phyloP scores from a whole-genome alignment of 495 filamentous ascomycete species.

The Mycothermus thermophilus region DNA sequence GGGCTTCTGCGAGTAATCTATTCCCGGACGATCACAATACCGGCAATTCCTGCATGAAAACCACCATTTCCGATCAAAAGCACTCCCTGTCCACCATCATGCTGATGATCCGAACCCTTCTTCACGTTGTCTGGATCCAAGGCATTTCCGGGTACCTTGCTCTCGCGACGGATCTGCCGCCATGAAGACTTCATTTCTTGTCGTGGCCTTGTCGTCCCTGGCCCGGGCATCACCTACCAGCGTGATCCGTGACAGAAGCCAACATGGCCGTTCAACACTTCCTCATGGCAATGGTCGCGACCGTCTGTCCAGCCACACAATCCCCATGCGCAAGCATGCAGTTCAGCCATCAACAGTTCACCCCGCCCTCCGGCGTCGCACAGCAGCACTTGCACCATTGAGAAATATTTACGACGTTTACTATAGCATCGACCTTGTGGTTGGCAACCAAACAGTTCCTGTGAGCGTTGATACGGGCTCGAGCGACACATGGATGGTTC shows the following conservation, averaged over 20 bases:
- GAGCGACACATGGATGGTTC: conserved; percentile 46
- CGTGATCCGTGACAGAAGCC: background rate
- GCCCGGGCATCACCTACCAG: background rate
- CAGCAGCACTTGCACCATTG: background rate
- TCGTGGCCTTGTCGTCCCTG: background rate
- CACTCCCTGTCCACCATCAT: too few relatives aligned
- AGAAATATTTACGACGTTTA: conserved; percentile 21
- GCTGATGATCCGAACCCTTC: too few relatives aligned
- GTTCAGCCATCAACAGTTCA: background rate
- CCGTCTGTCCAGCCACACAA: background rate
- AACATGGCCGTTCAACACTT: background rate
- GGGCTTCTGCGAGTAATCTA: too few relatives aligned
- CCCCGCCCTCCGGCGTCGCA: background rate
- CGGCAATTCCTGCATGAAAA: too few relatives aligned
- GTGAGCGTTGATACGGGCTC: conserved; percentile 49
- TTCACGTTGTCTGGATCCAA: too few relatives aligned
- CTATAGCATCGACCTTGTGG: conserved; percentile 22
- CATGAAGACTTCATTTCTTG: background rate
- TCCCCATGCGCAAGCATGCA: conserved; percentile 5
- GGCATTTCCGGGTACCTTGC: too few relatives aligned
- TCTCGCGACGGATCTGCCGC: too few relatives aligned
- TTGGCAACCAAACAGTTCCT: conserved; percentile 33
- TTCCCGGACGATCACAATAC: too few relatives aligned
- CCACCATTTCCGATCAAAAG: too few relatives aligned
- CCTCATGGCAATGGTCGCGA: background rate